Conservation (phyloP, 371 early-diverging fungal species). For the Encephalitozoon intestinalis region DNA sequence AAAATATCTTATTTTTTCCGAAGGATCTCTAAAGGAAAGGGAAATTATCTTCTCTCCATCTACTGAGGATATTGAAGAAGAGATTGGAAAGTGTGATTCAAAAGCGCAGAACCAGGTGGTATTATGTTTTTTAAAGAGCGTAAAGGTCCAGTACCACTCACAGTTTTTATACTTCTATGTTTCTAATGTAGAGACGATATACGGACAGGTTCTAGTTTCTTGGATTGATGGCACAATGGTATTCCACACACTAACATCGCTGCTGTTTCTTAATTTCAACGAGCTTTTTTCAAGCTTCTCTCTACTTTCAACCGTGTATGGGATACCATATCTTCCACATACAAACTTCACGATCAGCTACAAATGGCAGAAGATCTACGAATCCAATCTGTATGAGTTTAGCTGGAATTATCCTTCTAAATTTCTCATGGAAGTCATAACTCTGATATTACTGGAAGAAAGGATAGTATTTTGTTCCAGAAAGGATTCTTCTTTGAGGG, state of each 20-base stretch:
- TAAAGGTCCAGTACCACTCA: not conserved
- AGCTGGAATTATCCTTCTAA: not conserved
- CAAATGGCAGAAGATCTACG: not conserved
- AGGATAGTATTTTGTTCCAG: constrained; percentile 5
- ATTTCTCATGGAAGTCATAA: not conserved
- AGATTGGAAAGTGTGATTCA: not conserved
- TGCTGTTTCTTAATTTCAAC: constrained; percentile 4
- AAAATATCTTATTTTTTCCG: not conserved
- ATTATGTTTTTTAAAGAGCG: not conserved
- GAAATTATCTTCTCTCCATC: not conserved
- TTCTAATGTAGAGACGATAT: not conserved
- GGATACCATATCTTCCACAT: not conserved
- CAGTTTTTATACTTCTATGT: not conserved
- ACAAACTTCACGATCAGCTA: not conserved
- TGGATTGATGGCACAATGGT: not conserved
- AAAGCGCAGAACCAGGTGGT: not conserved
- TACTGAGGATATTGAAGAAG: not conserved
- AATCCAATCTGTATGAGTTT: not conserved
- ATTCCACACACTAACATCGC: not conserved
- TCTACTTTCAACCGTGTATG: not conserved
- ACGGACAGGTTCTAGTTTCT: not conserved
- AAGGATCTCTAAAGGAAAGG: not conserved
- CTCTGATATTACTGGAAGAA: not conserved
- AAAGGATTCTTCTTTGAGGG: not conserved
- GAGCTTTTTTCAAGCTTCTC: not conserved